These are phyloP conservation scores for Suillus luteus DNA, from an alignment of 768 basidiomycete genomes.

Conservation along the genomic window DNA sequence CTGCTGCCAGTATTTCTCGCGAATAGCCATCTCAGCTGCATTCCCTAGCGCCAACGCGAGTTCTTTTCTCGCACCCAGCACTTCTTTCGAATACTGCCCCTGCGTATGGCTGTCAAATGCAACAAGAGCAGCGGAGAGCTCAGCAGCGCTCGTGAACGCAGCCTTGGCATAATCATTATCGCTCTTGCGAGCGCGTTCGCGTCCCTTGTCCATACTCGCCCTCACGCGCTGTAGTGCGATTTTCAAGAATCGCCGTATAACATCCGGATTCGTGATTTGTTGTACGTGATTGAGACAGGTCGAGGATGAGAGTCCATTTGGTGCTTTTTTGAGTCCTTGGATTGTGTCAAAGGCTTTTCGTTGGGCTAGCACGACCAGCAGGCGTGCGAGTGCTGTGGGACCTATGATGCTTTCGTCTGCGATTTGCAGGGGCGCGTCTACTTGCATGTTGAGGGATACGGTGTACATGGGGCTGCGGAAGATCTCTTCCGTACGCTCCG, in stretches of 20 bases:
- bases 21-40: constrained; percentile 39
- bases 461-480: constrained; percentile 26
- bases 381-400: constrained; percentile 29
- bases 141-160: constrained; percentile 32
- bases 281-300: constrained; percentile 26
- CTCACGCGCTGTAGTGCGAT: constrained; percentile 24
- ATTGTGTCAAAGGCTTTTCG: constrained; percentile 26
- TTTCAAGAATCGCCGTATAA: constrained; percentile 26
- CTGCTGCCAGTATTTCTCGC: constrained; percentile 19
- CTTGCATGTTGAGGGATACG: constrained; percentile 14
- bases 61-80: constrained; percentile 30
- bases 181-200: constrained; percentile 18
- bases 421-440: constrained; percentile 23
- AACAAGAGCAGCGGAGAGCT: constrained; percentile 35
- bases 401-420: constrained; percentile 29
- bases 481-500: constrained; percentile 22
- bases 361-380: constrained; percentile 33
- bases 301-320: constrained; percentile 22
- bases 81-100: constrained; percentile 23
- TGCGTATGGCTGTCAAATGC: constrained; percentile 32
- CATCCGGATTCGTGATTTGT: constrained; percentile 27
- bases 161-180: constrained; percentile 25
- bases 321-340: constrained; percentile 24
- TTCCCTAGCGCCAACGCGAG: constrained; percentile 36
- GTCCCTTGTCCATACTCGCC: constrained; percentile 25